Evolutionary conservation across 2,329 filamentous ascomycete genomes (phyloP).

Genomic region (Scorias spongiosa): DNA sequence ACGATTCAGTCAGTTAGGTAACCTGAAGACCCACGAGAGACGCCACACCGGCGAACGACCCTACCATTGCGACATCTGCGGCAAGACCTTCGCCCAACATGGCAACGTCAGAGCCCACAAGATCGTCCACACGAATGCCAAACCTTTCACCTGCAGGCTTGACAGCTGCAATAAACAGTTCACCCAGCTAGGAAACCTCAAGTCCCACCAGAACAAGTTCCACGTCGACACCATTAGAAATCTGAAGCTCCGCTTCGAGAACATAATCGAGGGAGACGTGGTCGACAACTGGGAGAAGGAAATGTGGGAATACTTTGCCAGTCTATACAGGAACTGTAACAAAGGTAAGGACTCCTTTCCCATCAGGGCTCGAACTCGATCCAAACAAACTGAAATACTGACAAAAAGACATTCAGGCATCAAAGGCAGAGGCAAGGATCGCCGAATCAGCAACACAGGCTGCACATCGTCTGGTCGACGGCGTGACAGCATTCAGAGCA

Average conservation of each 20-base stretch:
- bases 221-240: constrained; percentile 58
- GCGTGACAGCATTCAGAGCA: neutral
- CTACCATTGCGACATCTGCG: constrained; percentile 64
- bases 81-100: constrained; percentile 69
- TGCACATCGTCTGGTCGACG: neutral
- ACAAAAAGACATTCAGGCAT: constrained; percentile 45
- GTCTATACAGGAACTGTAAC: constrained; percentile 94
- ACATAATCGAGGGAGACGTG: constrained; percentile 42
- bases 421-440: constrained; percentile 82
- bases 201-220: constrained; percentile 93
- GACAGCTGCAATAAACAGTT: constrained; percentile 79
- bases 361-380: neutral
- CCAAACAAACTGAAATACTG: neutral
- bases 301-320: constrained; percentile 70
- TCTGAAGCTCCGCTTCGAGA: constrained; percentile 56
- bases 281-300: constrained; percentile 58
- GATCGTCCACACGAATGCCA: constrained; percentile 61
- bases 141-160: constrained; percentile 67
- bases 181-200: constrained; percentile 81
- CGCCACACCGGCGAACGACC: constrained; percentile 79
- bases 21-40: constrained; percentile 81
- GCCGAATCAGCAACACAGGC: constrained; percentile 39
- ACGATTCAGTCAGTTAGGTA: constrained; percentile 77
- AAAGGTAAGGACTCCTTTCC: constrained; percentile 31
- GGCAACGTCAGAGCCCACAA: constrained; percentile 76